phyloP scores from a whole-genome alignment of 2,329 filamentous ascomycete genomes.

The Chalaropsis thielavioides region DNA sequence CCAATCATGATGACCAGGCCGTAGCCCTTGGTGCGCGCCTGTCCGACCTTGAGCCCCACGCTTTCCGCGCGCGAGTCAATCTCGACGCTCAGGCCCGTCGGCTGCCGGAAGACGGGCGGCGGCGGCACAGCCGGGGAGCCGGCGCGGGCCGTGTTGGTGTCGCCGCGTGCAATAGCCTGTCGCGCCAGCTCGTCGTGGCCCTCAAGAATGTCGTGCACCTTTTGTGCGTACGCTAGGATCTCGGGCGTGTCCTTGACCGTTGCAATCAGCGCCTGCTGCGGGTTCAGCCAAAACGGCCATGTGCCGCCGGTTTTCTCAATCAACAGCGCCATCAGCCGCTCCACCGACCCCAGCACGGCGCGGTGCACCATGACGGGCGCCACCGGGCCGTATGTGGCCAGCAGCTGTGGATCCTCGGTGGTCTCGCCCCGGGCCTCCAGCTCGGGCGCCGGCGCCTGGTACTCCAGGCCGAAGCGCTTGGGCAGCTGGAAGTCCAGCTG shows the following conservation, averaged over 20 bases:
- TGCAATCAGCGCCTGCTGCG: constrained; percentile 59
- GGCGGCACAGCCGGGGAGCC: neutral
- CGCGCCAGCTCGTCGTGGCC: constrained; percentile 23
- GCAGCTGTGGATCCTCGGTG: constrained; percentile 33
- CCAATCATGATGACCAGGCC: constrained; percentile 62
- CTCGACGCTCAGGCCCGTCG: constrained; percentile 52
- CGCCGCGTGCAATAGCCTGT: constrained; percentile 18
- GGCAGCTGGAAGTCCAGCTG: constrained; percentile 85
- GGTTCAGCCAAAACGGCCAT: constrained; percentile 83
- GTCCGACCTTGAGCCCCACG: constrained; percentile 53
- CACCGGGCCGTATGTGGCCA: constrained; percentile 43
- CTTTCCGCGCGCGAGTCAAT: constrained; percentile 49
- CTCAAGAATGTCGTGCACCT: constrained; percentile 34
- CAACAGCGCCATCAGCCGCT: constrained; percentile 69
- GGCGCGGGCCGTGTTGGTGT: constrained; percentile 20
- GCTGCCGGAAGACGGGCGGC: constrained; percentile 34
- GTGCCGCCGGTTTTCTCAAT: constrained; percentile 69
- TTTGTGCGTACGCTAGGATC: constrained; percentile 36
- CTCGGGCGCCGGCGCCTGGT: constrained; percentile 53
- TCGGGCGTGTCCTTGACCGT: constrained; percentile 50
- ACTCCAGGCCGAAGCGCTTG: constrained; percentile 63
- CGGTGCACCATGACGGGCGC: constrained; percentile 69
- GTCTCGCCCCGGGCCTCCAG: constrained; percentile 39
- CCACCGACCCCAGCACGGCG: constrained; percentile 70
- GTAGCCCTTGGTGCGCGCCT: constrained; percentile 59